phyloP scores from a whole-genome alignment of 768 basidiomycete species.

The Tephrocybe sp. region DNA sequence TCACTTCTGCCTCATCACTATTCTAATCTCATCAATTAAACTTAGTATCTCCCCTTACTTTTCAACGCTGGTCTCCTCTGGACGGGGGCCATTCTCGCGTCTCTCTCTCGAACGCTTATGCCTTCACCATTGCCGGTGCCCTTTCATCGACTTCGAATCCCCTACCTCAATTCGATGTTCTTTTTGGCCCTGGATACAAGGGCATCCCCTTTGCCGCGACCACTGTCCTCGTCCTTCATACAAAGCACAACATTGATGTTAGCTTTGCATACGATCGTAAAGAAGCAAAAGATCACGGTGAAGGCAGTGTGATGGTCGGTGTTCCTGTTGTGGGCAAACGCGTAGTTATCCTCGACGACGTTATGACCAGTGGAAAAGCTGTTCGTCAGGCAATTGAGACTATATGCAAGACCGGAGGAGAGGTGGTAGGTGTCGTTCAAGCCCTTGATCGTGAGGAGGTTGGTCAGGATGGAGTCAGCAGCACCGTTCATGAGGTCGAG shows the following conservation, averaged over 20 bases:
- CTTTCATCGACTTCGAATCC: conserved; percentile 25
- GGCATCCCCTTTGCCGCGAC: conserved; percentile 91
- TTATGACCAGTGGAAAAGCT: conserved; percentile 92
- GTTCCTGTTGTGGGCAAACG: conserved; percentile 74
- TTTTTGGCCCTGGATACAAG: conserved; percentile 98
- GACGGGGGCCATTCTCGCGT: conserved; percentile 75
- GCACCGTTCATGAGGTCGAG: conserved; percentile 84
- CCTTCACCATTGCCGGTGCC: conserved; percentile 68
- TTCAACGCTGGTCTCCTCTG: conserved; percentile 93
- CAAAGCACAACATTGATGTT: conserved; percentile 57
- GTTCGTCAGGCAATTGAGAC: conserved; percentile 80
- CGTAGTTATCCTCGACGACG: conserved; percentile 92
- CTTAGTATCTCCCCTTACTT: conserved; percentile 89
- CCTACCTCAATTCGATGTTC: conserved; percentile 64
- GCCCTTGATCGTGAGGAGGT: conserved; percentile 86
- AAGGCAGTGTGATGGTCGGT: conserved; percentile 91
- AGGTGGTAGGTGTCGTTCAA: conserved; percentile 87
- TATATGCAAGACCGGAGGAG: conserved; percentile 65
- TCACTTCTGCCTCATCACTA: not conserved
- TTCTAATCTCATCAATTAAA: not conserved
- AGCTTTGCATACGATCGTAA: conserved; percentile 94
- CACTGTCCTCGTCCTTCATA: conserved; percentile 72
- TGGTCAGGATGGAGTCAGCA: conserved; percentile 62
- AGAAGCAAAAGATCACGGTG: conserved; percentile 94
- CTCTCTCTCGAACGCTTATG: conserved; percentile 81